Evolutionary conservation across 768 basidiomycete species (phyloP), one percentile per base, ranked within the genome.

Genomic region (Hygrocybe coccinea): DNA sequence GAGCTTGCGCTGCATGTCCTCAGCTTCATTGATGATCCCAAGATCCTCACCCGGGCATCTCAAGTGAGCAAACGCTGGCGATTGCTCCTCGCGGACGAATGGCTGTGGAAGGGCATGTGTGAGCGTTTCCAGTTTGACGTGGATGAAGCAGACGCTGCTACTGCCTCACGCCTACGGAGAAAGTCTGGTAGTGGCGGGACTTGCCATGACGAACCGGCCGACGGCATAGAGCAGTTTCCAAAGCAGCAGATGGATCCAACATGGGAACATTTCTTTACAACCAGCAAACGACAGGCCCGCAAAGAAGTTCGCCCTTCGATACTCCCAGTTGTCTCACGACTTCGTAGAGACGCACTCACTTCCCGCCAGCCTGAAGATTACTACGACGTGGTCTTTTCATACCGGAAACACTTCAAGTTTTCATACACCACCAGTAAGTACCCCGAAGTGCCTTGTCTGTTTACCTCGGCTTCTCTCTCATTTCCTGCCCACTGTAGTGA

Each of bases 91-190:
- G 70, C 76, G 44, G 92, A 93, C 62, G 91, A 95, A 60, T 78
- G 74, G 59, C 74, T 90, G 10, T 97, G 94, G 95, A 84, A 82
- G 68, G 62, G 76, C 10, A 82, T 95, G 82, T 92, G 87, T 64
- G 68, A 73, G 10, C 63, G 72, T 15, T 79, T 84, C 37, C 33
- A 46, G n/a, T 56, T 54, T 41, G 54, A 46, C 2, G 29, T 14
- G 19, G 44, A 57, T 24, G 56, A 46, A 17, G 51, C 14, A 19
- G 43, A 14, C 10, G 34, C 29, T 6, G 41, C 15, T n/a, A 7
- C 37, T 34, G 36, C n/a, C 34, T 8, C 35, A 3, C 25, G 3
- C 21, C n/a, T 14, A 29, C 33, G 15, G 29, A 55, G 49, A 22
- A 25, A 29, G 36, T 8, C 34, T 41, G n/a, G n/a, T 15, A 41